phyloP scores from a whole-genome alignment of 148 eudicot genomes.

The Amaranthus cruentus region DNA sequence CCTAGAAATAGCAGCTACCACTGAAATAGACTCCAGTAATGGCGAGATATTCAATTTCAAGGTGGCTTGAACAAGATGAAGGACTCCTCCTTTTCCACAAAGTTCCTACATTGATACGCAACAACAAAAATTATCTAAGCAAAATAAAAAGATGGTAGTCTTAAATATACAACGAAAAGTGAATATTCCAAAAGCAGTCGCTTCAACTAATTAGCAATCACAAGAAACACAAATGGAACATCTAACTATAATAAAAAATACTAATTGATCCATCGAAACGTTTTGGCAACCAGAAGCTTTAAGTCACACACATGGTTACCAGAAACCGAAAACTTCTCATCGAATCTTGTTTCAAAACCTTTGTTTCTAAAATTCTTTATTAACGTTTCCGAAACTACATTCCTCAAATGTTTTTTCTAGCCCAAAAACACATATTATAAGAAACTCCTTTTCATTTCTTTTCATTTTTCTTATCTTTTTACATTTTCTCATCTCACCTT shows the following conservation, averaged over 20 bases:
- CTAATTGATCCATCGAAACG: background rate
- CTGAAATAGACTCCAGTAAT: constrained; percentile 33
- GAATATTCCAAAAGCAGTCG: background rate
- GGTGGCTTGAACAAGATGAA: constrained; percentile 59
- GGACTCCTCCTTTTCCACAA: constrained; percentile 76
- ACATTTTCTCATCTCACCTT: no score
- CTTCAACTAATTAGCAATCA: background rate
- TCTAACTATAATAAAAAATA: background rate
- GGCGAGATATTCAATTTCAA: constrained; percentile 50
- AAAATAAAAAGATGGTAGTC: background rate
- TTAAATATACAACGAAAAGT: background rate
- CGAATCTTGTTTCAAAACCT: no score
- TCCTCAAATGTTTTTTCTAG: no score
- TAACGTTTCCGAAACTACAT: no score
- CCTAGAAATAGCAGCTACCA: constrained; percentile 68
- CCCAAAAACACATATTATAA: no score
- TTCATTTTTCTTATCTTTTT: no score
- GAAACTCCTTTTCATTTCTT: no score
- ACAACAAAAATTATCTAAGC: background rate
- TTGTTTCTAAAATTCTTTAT: no score
- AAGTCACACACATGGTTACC: no score
- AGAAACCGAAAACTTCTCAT: no score
- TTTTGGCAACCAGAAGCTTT: background rate
- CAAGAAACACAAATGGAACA: background rate
- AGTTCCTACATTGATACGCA: constrained; percentile 55